phyloP scores from a whole-genome alignment of 495 filamentous ascomycete species.

The Rhypophila decipiens region DNA sequence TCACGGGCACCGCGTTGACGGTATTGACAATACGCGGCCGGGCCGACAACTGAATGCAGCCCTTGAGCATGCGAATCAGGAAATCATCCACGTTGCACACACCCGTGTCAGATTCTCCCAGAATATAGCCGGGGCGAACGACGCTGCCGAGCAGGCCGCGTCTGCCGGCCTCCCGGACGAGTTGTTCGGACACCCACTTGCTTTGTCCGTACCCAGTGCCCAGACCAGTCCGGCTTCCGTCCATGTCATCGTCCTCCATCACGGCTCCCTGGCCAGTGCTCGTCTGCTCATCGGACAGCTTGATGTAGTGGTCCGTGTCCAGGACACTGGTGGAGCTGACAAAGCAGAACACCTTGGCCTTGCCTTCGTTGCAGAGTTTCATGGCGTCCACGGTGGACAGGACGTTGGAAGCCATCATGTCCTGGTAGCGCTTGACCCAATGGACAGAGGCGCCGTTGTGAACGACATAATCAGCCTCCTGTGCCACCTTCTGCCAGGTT shows the following conservation, averaged over 20 bases:
- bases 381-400: slow-evolving; percentile 72
- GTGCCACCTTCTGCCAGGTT: slow-evolving; percentile 56
- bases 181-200: slow-evolving; percentile 68
- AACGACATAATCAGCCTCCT: slow-evolving; percentile 70
- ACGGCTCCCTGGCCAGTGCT: slow-evolving; percentile 41
- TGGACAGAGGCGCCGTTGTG: slow-evolving; percentile 89
- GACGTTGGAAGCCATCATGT: slow-evolving; percentile 73
- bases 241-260: slow-evolving; percentile 39
- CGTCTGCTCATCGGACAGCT: slow-evolving; percentile 55
- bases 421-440: slow-evolving; percentile 77
- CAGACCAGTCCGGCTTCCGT: slow-evolving; percentile 40
- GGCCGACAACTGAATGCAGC: slow-evolving; percentile 69
- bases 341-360: slow-evolving; percentile 74
- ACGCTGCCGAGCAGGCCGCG: slow-evolving; percentile 71
- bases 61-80: slow-evolving; percentile 81
- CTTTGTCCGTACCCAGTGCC: slow-evolving; percentile 83
- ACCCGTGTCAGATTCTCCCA: slow-evolving; percentile 67
- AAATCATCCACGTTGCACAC: slow-evolving; percentile 87
- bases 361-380: slow-evolving; percentile 66
- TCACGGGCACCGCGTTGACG: slow-evolving; percentile 85
- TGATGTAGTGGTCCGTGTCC: slow-evolving; percentile 73
- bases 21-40: slow-evolving; percentile 79
- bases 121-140: slow-evolving; percentile 80
- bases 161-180: slow-evolving; percentile 72
- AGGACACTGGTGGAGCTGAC: slow-evolving; percentile 82